Conservation (phyloP, 1,139 yeast species). For the Hemisphaericaspora subhashii region DNA sequence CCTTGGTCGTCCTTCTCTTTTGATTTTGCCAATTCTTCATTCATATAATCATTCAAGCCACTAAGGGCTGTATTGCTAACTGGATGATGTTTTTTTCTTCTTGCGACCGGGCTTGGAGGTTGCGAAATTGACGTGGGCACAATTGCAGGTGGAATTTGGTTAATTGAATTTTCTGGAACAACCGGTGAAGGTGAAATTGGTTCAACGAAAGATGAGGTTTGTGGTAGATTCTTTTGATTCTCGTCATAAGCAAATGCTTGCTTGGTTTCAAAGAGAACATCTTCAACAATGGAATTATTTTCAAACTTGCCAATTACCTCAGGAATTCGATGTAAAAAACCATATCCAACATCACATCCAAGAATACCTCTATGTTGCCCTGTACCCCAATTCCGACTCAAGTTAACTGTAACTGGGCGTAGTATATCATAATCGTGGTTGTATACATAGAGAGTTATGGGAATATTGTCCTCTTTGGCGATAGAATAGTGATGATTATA, state of each 20-base stretch:
- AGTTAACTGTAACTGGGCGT: constrained; percentile 78
- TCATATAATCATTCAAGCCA: constrained; percentile 43
- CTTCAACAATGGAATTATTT: constrained; percentile 31
- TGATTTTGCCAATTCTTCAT: constrained; percentile 47
- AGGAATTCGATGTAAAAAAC: constrained; percentile 81
- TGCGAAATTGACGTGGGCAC: constrained; percentile 15
- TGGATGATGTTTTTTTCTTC: constrained; percentile 33
- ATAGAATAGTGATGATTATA: constrained; percentile 50
- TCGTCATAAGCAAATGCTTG: constrained; percentile 18
- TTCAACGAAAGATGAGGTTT: constrained; percentile 5
- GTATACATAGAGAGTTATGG: constrained; percentile 70
- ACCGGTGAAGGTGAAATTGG: constrained; percentile 7
- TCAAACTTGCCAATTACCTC: constrained; percentile 57
- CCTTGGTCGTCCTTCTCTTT: constrained; percentile 32
- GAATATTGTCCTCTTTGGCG: constrained; percentile 35
- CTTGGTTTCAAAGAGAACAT: constrained; percentile 36
- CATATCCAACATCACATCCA: constrained; percentile 96
- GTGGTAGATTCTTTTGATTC: constrained; percentile 9
- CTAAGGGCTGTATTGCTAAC: constrained; percentile 23
- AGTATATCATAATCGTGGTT: constrained; percentile 84
- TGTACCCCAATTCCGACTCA: constrained; percentile 42
- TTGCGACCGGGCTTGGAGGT: constrained; percentile 22
- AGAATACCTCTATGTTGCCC: constrained; percentile 70
- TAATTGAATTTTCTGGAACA: constrained; percentile 9
- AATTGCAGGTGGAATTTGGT: constrained; percentile 14